Evolutionary conservation across 192 early-diverging fungal genomes (phyloP), one percentile per base, ranked within the genome.

Genomic region (Coemansia sp.): DNA sequence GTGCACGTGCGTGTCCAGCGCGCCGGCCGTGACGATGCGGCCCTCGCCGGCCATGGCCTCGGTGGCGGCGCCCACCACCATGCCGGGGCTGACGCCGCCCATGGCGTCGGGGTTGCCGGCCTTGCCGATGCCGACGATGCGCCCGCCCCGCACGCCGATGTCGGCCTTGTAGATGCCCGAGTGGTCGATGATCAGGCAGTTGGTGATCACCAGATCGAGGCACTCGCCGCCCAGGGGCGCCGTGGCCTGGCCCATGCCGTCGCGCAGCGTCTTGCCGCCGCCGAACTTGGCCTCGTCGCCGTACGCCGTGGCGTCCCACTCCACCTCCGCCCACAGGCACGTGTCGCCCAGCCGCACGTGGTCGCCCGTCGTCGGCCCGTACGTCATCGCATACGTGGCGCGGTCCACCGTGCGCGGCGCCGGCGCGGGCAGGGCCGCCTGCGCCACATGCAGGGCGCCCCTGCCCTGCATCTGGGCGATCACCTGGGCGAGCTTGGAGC

Each of bases 201-300:
- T 99, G 34, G 95, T 97, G 42, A 99, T 94, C 14, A 99, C 97
- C 42, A 97, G 79, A 73, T 99, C 97, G 64, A 99, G 77, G 11
- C 93, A 90, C 42, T 92, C 91, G 1, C 36, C 68, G 64, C 93
- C 66, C 42, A n/a, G 89, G 69, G 13, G 84, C 24, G 24, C 85
- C 34, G 86, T 88, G 14, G 85, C 79, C 76, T 95, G 93, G 21
- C 97, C 97, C 97, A 99, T 99, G 45, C 97, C 97, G 67, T 97
- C 95, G 59, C 94, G 86, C 73, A 96, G 81, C 10, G 95, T 94
- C 80, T 95, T 95, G 51, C 95, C 94, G 62, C 94, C 95, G 45
- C 96, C 96, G 87, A 98, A 98, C 70, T 95, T 95, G 72, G 90
- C 91, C 75, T 99, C 97, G 68, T 99, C 95, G 42, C 97, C 97